Evolutionary conservation across 2,329 filamentous ascomycete genomes (phyloP).

Genomic region (Chaetomium olivaceum): DNA sequence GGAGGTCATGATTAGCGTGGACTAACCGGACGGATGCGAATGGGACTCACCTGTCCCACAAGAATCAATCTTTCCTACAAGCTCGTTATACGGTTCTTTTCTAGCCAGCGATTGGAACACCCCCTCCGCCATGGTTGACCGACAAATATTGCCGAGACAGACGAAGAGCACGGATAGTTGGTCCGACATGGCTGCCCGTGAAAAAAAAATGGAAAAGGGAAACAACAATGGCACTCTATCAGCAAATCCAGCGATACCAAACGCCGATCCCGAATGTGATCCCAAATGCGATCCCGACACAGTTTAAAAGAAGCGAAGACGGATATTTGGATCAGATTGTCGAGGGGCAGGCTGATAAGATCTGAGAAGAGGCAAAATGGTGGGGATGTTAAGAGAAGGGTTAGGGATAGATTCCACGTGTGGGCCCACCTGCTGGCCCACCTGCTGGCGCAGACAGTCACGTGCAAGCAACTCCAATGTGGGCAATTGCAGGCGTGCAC

Average conservation of each 20-base stretch:
- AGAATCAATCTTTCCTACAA: conserved; percentile 74
- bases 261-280: neutral
- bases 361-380: neutral
- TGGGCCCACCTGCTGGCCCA: no score
- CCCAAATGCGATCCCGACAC: neutral
- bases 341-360: neutral
- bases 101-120: conserved; percentile 75
- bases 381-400: neutral
- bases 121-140: conserved; percentile 93
- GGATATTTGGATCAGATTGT: neutral
- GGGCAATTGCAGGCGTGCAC: conserved; percentile 24
- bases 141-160: conserved; percentile 94
- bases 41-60: conserved; percentile 69
- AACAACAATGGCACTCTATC: neutral
- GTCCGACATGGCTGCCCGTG: conserved; percentile 32
- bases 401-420: conserved; percentile 7
- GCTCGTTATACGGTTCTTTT: conserved; percentile 58
- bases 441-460: no score
- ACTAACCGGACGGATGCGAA: neutral
- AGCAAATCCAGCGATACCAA: neutral
- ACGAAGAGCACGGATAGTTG: conserved; percentile 81
- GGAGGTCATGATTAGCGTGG: neutral
- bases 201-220: neutral
- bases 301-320: neutral
- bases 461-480: conserved; percentile 11